Percentiles rank a stretch among this genome's conserved stretches.
Conservation (phyloP, 2,329 filamentous ascomycete genomes). For the Aspergillus quadricinctus region DNA sequence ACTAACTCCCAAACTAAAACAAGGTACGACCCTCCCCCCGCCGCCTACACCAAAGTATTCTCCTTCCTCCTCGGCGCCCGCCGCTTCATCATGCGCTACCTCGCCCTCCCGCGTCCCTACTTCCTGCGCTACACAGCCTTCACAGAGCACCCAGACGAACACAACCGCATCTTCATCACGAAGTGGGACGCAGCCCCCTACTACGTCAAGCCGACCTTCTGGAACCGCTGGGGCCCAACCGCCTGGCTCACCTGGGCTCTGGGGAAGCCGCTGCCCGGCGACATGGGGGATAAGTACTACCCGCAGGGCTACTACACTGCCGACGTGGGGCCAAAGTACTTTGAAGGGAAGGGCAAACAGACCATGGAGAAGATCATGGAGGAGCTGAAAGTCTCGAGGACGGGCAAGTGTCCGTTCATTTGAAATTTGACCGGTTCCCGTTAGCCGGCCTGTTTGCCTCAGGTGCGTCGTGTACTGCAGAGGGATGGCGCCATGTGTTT, state of each 20-base stretch:
- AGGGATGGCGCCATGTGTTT: background rate
- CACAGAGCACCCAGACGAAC: constrained; percentile 48
- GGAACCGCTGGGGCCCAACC: constrained; percentile 59
- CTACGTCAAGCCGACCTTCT: constrained; percentile 57
- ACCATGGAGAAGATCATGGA: constrained; percentile 29
- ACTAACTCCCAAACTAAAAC: background rate
- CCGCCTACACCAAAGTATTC: constrained; percentile 35
- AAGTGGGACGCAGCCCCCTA: constrained; percentile 61
- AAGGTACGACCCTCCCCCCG: constrained; percentile 39
- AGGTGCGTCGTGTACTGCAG: background rate
- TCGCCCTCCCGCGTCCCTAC: constrained; percentile 56
- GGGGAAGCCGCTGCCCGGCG: constrained; percentile 46
- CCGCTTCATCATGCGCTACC: constrained; percentile 53
- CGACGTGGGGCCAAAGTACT: constrained; percentile 59
- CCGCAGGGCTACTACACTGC: constrained; percentile 48
- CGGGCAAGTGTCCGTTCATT: constrained; percentile 48
- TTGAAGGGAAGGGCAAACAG: constrained; percentile 48
- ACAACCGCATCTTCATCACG: constrained; percentile 49
- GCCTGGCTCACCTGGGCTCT: constrained; percentile 48
- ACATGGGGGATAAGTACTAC: constrained; percentile 43
- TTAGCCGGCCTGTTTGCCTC: background rate
- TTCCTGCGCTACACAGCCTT: constrained; percentile 36
- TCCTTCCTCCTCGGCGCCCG: constrained; percentile 50
- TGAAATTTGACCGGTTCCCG: constrained; percentile 6
- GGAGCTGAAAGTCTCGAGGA: constrained; percentile 43